phyloP scores from a whole-genome alignment of 1,284 basidiomycete genomes.

The Leccinum fuscescens region DNA sequence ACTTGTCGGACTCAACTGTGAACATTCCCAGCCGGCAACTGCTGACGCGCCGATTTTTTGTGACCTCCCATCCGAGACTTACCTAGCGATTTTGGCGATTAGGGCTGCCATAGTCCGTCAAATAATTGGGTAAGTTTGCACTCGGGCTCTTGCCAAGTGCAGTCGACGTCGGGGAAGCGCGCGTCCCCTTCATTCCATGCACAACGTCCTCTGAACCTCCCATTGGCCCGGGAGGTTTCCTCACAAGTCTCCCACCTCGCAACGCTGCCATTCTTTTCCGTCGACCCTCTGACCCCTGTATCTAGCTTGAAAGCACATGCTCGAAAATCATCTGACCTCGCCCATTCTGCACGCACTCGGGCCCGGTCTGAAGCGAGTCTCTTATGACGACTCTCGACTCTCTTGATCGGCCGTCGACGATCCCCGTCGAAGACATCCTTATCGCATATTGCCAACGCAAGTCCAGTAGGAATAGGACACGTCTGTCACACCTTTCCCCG shows the following conservation, averaged over 20 bases:
- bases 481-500: slow-evolving; percentile 11
- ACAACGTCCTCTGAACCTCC: neutral
- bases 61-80: slow-evolving; percentile 7
- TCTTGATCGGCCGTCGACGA: slow-evolving; percentile 28
- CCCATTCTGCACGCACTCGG: slow-evolving; percentile 20
- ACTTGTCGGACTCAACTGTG: neutral
- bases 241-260: neutral
- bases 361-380: slow-evolving; percentile 29
- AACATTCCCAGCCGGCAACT: slow-evolving; percentile 7
- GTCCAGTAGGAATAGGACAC: slow-evolving; percentile 20
- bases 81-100: slow-evolving; percentile 23
- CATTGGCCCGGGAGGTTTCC: neutral
- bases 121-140: slow-evolving; percentile 24
- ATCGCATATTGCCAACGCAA: slow-evolving; percentile 3
- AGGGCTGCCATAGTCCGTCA: slow-evolving; percentile 12
- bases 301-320: slow-evolving; percentile 2
- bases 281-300: slow-evolving; percentile 21
- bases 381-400: slow-evolving; percentile 27
- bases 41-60: neutral
- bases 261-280: slow-evolving; percentile 30
- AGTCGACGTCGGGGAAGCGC: neutral
- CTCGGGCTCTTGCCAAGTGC: neutral
- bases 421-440: slow-evolving; percentile 15
- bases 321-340: slow-evolving; percentile 2
- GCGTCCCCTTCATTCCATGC: slow-evolving; percentile 13